phyloP scores from a whole-genome alignment of 192 early-diverging fungal species.

The Coemansia sp. region DNA sequence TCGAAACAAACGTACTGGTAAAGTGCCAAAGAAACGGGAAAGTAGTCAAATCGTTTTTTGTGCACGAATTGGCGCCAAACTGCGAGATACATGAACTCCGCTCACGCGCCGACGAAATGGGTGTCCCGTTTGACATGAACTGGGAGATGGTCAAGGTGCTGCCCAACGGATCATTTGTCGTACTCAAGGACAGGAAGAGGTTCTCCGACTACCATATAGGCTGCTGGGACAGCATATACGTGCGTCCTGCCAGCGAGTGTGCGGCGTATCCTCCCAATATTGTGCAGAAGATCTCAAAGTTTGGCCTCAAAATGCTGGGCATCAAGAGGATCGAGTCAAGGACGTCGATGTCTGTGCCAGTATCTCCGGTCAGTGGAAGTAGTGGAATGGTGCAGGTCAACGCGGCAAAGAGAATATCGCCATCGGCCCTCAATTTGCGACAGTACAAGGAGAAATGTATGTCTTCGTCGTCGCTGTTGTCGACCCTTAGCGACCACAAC shows the following conservation, averaged over 20 bases:
- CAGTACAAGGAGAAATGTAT: background rate
- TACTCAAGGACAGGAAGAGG: constrained; percentile 1
- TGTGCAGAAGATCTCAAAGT: background rate
- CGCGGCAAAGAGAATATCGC: constrained; percentile 2
- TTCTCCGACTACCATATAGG: constrained; percentile 28
- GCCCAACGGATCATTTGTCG: background rate
- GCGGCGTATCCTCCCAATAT: background rate
- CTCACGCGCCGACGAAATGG: constrained; percentile 2
- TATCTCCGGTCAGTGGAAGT: background rate
- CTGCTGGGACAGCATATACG: constrained; percentile 33
- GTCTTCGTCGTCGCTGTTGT: background rate
- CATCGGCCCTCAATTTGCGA: constrained; percentile 2
- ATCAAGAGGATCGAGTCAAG: background rate
- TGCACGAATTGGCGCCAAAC: constrained; percentile 40
- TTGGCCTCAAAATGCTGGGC: constrained; percentile 1
- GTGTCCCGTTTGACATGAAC: constrained; percentile 1
- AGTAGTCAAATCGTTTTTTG: constrained; percentile 27
- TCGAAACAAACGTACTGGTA: constrained; percentile 35
- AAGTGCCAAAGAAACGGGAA: background rate
- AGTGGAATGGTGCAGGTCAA: background rate
- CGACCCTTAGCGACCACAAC: background rate
- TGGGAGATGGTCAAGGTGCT: constrained; percentile 19
- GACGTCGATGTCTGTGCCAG: background rate
- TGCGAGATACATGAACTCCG: constrained; percentile 20
- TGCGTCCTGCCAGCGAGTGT: background rate